phyloP scores from a whole-genome alignment of 2,329 filamentous ascomycete species.

The Pseudocercospora crystallina region DNA sequence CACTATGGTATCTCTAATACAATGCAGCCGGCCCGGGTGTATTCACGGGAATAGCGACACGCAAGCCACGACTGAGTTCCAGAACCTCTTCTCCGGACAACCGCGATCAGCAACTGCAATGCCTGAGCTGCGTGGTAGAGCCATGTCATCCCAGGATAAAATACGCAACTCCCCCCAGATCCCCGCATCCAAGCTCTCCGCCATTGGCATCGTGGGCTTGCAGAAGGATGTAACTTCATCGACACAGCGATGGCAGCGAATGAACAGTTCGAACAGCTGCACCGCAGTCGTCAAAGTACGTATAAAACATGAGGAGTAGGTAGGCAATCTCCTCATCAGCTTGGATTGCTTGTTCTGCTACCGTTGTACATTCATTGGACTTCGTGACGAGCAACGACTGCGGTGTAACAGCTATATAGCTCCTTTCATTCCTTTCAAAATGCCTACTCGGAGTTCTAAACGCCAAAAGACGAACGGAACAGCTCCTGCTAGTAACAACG shows the following conservation, averaged over 20 bases:
- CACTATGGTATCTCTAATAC: no score
- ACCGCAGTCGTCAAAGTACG: no score
- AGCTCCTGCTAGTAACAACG: not conserved
- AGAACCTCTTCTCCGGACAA: conserved; percentile 11
- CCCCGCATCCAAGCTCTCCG: no score
- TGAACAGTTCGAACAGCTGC: no score
- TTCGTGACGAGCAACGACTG: conserved; percentile 3
- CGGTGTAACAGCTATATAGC: conserved; percentile 15
- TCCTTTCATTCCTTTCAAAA: conserved; percentile 2
- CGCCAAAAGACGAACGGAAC: conserved; percentile 19
- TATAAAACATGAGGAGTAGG: no score
- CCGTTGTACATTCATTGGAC: conserved; percentile 13
- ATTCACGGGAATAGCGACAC: not conserved
- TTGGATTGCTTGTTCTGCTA: not conserved
- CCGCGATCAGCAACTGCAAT: conserved; percentile 6
- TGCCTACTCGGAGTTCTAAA: conserved; percentile 18
- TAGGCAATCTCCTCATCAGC: not conserved
- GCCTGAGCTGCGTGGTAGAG: no score
- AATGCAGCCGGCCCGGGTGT: no score
- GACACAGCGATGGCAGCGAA: no score
- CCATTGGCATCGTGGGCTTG: no score
- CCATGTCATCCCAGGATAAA: no score
- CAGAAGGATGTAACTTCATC: no score
- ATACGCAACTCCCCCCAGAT: no score
- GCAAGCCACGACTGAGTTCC: not conserved